Base-by-base conservation (phyloP, 768 basidiomycete genomes). In the Boletus barrowsii region DNA sequence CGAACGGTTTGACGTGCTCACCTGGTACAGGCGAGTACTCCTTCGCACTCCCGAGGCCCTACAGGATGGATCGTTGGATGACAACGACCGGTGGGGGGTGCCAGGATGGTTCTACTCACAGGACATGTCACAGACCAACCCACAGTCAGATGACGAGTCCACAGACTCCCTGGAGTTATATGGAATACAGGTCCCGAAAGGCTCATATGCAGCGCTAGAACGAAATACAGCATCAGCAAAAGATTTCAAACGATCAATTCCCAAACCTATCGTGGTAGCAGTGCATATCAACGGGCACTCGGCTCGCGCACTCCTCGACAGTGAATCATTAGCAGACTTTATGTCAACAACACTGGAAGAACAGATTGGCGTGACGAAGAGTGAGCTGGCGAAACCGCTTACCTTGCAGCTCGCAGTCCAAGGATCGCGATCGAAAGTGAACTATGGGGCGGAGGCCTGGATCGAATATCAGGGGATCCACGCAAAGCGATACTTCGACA, bases 301-400 rank as follows among this genome's bases (percentile, higher is more conserved):
- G 0, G 60, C 57, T 0, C 40, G 56, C 0, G 65, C 62, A 0
- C 37, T 71, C 5, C 15, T 72, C 0, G 66, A 73, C n/a, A 54
- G 62, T 0, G 66, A 70, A 1, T 73, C 67, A 0, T 14, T 69
- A 5, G 58, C 67, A 0, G 72, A 73, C 40, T 71, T 73, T n/a
- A 62, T 74, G 30, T 73, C 68, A 0, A 51, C 65, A 0, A 69
- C 55, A 0, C 5, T 74, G 0, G 68, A 60, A 0, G 62, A 74
- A 22, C 70, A 72, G 42, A 40, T 74, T 0, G 42, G 58, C 0
- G 8, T 72, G 0, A 13, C 41, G 4, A 10, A 24, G 0, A 42
- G 53, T 3, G 36, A 41, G 9, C 50, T 73, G 0, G 55, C 24
- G 0, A 73, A 68, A 15, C 67, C 68, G 0, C 35, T 72, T 24